Evolutionary conservation across 139 green algal species (phyloP).

Genomic region (Chlamydomonas asymmetrica): DNA sequence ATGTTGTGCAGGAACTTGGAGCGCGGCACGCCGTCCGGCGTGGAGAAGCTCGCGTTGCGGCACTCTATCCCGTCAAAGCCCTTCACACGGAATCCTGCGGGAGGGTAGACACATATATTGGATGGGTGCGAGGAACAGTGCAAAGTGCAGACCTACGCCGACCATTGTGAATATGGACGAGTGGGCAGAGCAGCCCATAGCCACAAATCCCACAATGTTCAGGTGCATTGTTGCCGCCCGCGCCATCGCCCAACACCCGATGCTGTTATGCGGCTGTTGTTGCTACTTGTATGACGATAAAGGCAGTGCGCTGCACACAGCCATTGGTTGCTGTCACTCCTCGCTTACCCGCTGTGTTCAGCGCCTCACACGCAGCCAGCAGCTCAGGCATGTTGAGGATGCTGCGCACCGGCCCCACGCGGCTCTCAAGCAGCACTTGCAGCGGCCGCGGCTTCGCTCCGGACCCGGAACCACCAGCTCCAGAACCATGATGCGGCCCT

Average conservation of each 20-base stretch:
- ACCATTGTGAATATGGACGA: background rate
- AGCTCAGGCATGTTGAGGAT: slow-evolving; percentile 21
- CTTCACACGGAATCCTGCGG: background rate
- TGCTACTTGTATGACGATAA: too few relatives aligned
- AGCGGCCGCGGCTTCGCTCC: background rate
- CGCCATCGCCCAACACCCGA: too few relatives aligned
- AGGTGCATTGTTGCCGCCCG: too few relatives aligned
- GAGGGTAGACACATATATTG: too few relatives aligned
- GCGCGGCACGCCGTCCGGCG: background rate
- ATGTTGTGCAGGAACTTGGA: slow-evolving; percentile 9
- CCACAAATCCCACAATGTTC: too few relatives aligned
- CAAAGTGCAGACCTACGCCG: background rate
- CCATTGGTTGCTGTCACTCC: too few relatives aligned
- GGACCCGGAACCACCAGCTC: too few relatives aligned
- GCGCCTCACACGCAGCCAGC: background rate
- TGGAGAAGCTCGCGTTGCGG: background rate
- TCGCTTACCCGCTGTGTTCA: background rate
- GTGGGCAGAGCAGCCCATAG: background rate
- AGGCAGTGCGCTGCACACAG: too few relatives aligned
- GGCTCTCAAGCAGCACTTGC: slow-evolving; percentile 20
- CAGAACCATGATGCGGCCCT: too few relatives aligned
- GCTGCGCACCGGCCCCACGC: slow-evolving; percentile 3
- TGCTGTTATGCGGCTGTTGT: too few relatives aligned
- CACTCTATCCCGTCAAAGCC: background rate
- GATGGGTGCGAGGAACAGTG: background rate